These are phyloP conservation scores for Hymenoscyphus scutula DNA, from an alignment of 2,329 filamentous ascomycete genomes.

Conservation along the genomic window DNA sequence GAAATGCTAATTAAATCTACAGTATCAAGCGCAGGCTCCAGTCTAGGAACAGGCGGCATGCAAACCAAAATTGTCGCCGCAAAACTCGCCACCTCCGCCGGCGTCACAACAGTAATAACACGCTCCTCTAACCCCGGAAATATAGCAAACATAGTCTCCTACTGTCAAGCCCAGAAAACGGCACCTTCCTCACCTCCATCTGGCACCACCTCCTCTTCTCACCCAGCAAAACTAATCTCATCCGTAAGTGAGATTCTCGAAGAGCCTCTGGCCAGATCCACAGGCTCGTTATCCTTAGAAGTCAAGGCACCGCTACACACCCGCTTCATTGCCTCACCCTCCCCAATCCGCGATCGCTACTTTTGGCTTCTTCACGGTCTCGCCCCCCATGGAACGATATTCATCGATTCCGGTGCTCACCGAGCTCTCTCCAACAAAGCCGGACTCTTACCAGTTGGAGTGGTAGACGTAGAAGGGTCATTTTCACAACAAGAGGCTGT, in stretches of 20 bases:
- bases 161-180: slow-evolving; percentile 64
- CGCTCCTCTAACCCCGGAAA: slow-evolving; percentile 92
- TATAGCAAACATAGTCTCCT: slow-evolving; percentile 79
- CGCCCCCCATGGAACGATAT: slow-evolving; percentile 83
- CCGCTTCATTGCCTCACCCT: slow-evolving; percentile 79
- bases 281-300: slow-evolving; percentile 42
- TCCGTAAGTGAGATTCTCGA: slow-evolving; percentile 19
- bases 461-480: slow-evolving; percentile 81
- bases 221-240: slow-evolving; percentile 21
- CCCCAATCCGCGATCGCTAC: slow-evolving; percentile 86
- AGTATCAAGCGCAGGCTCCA: slow-evolving; percentile 87
- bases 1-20: slow-evolving; percentile 12
- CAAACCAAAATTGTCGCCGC: slow-evolving; percentile 95
- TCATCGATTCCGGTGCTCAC: slow-evolving; percentile 89
- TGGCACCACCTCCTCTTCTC: slow-evolving; percentile 18
- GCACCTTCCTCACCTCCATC: slow-evolving; percentile 20
- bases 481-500: slow-evolving; percentile 95
- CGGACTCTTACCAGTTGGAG: slow-evolving; percentile 83
- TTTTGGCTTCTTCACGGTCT: slow-evolving; percentile 97
- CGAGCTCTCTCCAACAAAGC: slow-evolving; percentile 78
- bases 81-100: slow-evolving; percentile 85
- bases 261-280: slow-evolving; percentile 38
- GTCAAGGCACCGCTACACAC: slow-evolving; percentile 75
- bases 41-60: slow-evolving; percentile 94
- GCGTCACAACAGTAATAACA: slow-evolving; percentile 94